Percentiles rank a stretch among this genome's conserved stretches.
phyloP scores from a whole-genome alignment of 2,329 filamentous ascomycete genomes.

The Lasiodiplodia theobromae region DNA sequence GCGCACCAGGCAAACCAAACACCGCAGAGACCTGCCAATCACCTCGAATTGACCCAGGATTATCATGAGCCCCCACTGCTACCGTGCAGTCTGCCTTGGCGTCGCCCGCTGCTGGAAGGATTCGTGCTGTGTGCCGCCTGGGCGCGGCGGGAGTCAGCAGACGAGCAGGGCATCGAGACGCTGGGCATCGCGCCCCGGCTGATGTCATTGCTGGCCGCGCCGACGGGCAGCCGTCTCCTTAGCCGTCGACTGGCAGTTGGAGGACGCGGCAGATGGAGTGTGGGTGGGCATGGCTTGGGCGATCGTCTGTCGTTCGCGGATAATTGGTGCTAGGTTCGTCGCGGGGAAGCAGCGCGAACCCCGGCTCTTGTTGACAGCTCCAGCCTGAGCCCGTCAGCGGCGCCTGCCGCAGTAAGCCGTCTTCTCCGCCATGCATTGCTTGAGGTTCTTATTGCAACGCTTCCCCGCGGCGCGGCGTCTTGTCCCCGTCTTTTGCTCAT shows the following conservation, averaged over 20 bases:
- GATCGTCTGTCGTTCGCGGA: constrained; percentile 16
- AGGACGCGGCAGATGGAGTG: not conserved
- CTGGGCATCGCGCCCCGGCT: constrained; percentile 2
- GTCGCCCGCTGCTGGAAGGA: constrained; percentile 16
- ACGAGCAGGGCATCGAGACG: not conserved
- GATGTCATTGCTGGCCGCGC: constrained; percentile 17
- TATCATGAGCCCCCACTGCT: constrained; percentile 7
- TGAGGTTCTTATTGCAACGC: constrained; percentile 23
- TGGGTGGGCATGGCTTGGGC: constrained; percentile 1
- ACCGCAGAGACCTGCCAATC: constrained; percentile 5
- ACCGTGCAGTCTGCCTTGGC: constrained; percentile 21
- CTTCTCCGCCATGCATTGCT: constrained; percentile 26
- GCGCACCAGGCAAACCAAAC: constrained; percentile 14
- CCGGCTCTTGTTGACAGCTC: not conserved
- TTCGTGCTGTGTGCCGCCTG: constrained; percentile 21
- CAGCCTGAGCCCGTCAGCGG: constrained; percentile 26
- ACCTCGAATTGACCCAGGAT: not conserved
- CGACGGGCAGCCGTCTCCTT: not conserved
- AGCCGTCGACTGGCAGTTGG: constrained; percentile 7
- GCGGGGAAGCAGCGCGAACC: constrained; percentile 21
- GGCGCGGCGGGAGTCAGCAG: constrained; percentile 19
- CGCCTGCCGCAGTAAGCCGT: constrained; percentile 28
- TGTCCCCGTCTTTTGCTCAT: not conserved
- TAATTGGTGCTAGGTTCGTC: constrained; percentile 21
- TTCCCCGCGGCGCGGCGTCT: constrained; percentile 14